Evolutionary conservation across 352 stramenopile genomes (phyloP).

Genomic region (Thalassiosira hispida): DNA sequence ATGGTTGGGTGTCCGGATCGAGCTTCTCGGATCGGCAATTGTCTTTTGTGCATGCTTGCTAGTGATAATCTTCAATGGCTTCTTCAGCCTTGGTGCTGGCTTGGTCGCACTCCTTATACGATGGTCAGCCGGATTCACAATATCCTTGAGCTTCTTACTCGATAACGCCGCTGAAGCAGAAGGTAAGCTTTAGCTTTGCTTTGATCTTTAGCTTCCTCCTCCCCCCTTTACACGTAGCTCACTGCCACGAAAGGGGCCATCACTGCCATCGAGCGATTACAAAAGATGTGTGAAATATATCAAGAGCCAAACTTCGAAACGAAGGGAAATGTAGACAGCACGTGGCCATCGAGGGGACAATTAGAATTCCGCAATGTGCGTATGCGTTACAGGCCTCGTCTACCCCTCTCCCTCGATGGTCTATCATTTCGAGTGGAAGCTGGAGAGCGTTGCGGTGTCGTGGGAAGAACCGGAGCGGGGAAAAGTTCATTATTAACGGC

Average conservation of each 20-base stretch:
- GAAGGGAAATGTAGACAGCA: conserved; percentile 37
- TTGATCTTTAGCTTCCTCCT: conserved; percentile 57
- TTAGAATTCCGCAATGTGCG: conserved; percentile 90
- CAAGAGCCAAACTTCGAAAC: conserved; percentile 41
- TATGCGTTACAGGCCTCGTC: conserved; percentile 88
- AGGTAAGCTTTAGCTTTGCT: no score
- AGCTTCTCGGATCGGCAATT: conserved; percentile 70
- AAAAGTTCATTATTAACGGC: conserved; percentile 83
- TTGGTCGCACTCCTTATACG: conserved; percentile 88
- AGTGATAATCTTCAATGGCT: conserved; percentile 75
- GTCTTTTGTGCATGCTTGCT: conserved; percentile 66
- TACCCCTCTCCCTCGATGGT: conserved; percentile 82
- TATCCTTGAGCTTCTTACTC: conserved; percentile 70
- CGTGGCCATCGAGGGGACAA: conserved; percentile 88
- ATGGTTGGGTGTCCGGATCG: conserved; percentile 81
- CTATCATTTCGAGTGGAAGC: conserved; percentile 87
- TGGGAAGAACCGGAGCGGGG: conserved; percentile 85
- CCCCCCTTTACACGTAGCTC: conserved; percentile 71
- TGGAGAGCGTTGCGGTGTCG: conserved; percentile 91
- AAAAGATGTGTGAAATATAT: conserved; percentile 44
- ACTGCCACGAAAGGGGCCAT: no score
- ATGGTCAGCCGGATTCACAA: conserved; percentile 87
- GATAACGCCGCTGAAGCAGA: conserved; percentile 81
- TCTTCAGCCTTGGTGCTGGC: conserved; percentile 78
- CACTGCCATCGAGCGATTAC: conserved; percentile 80